Evolutionary conservation across 1,139 yeast genomes (phyloP), one percentile per base, ranked within the genome.

Genomic region (Candida labiduridarum): DNA sequence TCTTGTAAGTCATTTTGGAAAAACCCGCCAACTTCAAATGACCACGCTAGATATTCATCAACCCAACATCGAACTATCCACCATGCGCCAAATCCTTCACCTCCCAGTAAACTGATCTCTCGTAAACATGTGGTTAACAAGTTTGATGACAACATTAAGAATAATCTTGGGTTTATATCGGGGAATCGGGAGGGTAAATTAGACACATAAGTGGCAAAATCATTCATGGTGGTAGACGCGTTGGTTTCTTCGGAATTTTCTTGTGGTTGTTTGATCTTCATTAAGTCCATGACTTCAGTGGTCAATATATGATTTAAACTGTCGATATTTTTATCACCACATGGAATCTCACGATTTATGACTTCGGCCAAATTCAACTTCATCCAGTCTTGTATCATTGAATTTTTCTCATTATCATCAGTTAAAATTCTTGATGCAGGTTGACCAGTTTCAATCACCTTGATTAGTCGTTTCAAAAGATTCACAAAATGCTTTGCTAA

Each of bases 51-150:
- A 78, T 83, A 87, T 61, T 87, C 94, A 60, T 85, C 89, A 7
- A 85, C 72, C 92, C 95, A 88, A 63, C 90, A 84, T 50, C 88
- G 72, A 12, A 87, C 76, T 35, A 82, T 79, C 91, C 92, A 87
- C 92, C 95, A 87, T 1, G 85, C 82, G 10, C 85, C 86, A 64
- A 87, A 86, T 1, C 85, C 80, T 46, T 77, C 79, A 2, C 87
- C 86, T 2, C 86, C 84, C 29, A 72, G 69, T 51, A 82, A 70
- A 46, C 85, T 80, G 51, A 86, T 80, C 57, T 84, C 89, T 50
- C 89, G 71, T 38, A 85, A 67, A n/a, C 85, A 82, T n/a, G 85
- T 76, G 4, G 89, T 83, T 47, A 84, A 69, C 5, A 85, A 64
- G 12, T 85, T 80, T 42, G 82, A 79, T 44, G 82, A 68, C 48